Percentiles rank a stretch among this genome's conserved stretches.
These are phyloP conservation scores for Ophiognomonia clavigignenti-juglandacearum DNA, from an alignment of 2,329 filamentous ascomycete genomes.

Conservation along the genomic window DNA sequence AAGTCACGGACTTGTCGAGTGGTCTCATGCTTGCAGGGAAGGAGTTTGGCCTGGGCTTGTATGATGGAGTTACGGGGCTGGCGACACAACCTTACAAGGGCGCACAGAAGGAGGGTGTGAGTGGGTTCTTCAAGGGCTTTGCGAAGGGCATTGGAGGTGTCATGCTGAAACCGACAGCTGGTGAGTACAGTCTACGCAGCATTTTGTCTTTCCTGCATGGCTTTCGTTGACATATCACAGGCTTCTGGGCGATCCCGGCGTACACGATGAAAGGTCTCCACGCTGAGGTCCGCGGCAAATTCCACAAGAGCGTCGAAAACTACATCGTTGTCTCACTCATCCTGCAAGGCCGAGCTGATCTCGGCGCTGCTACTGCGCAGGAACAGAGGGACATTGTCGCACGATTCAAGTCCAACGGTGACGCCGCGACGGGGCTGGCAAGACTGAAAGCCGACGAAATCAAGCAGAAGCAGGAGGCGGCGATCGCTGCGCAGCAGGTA, in stretches of 20 bases:
- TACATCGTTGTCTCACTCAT: conserved; percentile 77
- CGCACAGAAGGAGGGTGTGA: conserved; percentile 40
- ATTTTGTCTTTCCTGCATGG: background rate
- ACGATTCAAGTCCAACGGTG: conserved; percentile 58
- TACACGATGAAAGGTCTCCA: conserved; percentile 81
- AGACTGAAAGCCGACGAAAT: conserved; percentile 44
- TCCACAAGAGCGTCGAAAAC: conserved; percentile 67
- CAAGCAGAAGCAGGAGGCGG: conserved; percentile 26
- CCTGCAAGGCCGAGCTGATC: conserved; percentile 68
- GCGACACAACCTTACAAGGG: conserved; percentile 71
- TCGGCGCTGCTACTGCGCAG: conserved; percentile 44
- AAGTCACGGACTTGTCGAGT: conserved; percentile 71
- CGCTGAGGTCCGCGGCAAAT: conserved; percentile 67
- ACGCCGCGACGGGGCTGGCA: conserved; percentile 58
- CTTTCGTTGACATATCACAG: conserved; percentile 26
- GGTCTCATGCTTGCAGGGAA: conserved; percentile 75
- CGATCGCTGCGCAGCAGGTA: conserved; percentile 15
- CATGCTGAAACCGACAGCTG: conserved; percentile 76
- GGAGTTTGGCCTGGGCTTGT: conserved; percentile 72
- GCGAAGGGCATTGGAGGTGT: conserved; percentile 80
- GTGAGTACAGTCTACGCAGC: conserved; percentile 41
- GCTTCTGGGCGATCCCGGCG: conserved; percentile 67
- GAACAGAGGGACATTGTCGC: conserved; percentile 61
- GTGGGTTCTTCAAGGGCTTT: conserved; percentile 71
- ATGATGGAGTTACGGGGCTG: conserved; percentile 75